Percentiles rank a stretch among this genome's conserved stretches.
phyloP scores from a whole-genome alignment of 2,329 filamentous ascomycete species.

The Nemania sp. region DNA sequence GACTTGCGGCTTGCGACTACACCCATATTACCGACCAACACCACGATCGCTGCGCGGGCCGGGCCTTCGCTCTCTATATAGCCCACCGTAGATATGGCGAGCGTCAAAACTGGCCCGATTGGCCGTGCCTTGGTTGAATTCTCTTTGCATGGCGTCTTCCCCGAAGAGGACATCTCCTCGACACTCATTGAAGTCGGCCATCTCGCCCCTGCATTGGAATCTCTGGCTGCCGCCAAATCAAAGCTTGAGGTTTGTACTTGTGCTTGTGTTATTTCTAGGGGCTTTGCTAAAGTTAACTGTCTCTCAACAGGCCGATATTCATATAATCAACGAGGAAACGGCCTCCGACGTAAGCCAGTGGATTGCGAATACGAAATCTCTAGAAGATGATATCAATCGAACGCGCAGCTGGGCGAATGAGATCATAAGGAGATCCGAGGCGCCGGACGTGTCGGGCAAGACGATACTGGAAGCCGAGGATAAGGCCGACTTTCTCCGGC shows the following conservation, averaged over 20 bases:
- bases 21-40: slow-evolving; percentile 9
- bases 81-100: slow-evolving; percentile 45
- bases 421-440: slow-evolving; percentile 82
- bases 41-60: not conserved
- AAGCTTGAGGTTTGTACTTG: slow-evolving; percentile 57
- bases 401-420: slow-evolving; percentile 83
- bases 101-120: slow-evolving; percentile 51
- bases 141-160: slow-evolving; percentile 61
- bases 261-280: too few relatives aligned
- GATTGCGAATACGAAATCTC: slow-evolving; percentile 84
- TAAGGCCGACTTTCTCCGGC: slow-evolving; percentile 67
- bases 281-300: slow-evolving; percentile 22
- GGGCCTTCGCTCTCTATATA: too few relatives aligned
- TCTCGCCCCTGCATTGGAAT: slow-evolving; percentile 57
- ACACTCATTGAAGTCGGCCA: slow-evolving; percentile 51
- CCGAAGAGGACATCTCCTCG: slow-evolving; percentile 60
- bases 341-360: slow-evolving; percentile 85
- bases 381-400: slow-evolving; percentile 86
- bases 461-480: slow-evolving; percentile 65
- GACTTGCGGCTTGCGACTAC: not conserved
- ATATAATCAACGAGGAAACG: slow-evolving; percentile 78
- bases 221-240: slow-evolving; percentile 57
- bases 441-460: slow-evolving; percentile 65
- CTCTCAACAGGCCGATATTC: slow-evolving; percentile 73
- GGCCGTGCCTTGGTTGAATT: slow-evolving; percentile 74